Evolutionary conservation across 371 early-diverging fungal genomes (phyloP).

Genomic region (Apophysomyces trapeziformis): DNA sequence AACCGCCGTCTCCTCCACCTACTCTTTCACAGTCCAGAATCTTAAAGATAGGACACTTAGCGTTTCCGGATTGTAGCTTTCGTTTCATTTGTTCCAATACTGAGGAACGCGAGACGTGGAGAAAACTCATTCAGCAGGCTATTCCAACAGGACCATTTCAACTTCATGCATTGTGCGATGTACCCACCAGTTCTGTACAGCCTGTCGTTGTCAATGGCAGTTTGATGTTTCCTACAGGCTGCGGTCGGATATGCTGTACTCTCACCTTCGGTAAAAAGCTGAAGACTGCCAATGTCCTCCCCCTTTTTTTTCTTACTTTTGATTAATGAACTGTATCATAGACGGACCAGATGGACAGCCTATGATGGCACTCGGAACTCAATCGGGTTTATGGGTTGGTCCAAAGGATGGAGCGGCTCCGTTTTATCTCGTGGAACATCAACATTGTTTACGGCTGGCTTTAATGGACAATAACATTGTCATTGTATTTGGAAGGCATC

Average conservation of each 20-base stretch:
- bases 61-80: slow-evolving; percentile 15
- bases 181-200: slow-evolving; percentile 11
- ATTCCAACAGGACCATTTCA: slow-evolving; percentile 16
- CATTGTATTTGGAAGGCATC: slow-evolving; percentile 12
- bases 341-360: slow-evolving; percentile 3
- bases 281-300: background rate
- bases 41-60: slow-evolving; percentile 21
- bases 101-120: slow-evolving; percentile 23
- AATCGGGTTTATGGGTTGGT: slow-evolving; percentile 34
- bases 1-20: background rate
- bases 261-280: slow-evolving; percentile 17
- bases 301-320: background rate
- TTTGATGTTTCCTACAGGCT: slow-evolving; percentile 21
- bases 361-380: slow-evolving; percentile 30
- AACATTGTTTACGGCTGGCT: slow-evolving; percentile 28
- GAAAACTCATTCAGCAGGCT: slow-evolving; percentile 10
- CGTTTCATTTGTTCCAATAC: slow-evolving; percentile 13
- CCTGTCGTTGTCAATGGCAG: slow-evolving; percentile 13
- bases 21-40: slow-evolving; percentile 3
- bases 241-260: slow-evolving; percentile 22
- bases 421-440: slow-evolving; percentile 20
- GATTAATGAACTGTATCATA: too few species aligned
- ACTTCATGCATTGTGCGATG: slow-evolving; percentile 18
- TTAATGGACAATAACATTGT: slow-evolving; percentile 26
- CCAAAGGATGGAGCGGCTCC: slow-evolving; percentile 20